Evolutionary conservation across 495 filamentous ascomycete species (phyloP).

Genomic region (Evernia prunastri): DNA sequence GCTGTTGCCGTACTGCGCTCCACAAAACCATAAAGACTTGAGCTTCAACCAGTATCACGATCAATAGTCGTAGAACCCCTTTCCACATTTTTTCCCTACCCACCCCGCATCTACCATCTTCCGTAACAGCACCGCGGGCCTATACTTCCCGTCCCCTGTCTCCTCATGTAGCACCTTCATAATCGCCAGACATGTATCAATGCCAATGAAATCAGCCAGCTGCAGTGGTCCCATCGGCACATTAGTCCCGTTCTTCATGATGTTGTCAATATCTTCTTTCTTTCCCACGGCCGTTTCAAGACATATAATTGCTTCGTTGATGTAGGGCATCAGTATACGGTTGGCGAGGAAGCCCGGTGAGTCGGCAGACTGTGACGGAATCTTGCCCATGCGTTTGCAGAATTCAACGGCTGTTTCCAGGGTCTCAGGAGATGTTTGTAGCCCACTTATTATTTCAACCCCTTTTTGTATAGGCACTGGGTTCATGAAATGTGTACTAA

Average conservation of each 20-base stretch:
- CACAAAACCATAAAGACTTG: neutral
- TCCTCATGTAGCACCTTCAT: constrained; percentile 93
- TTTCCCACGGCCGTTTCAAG: constrained; percentile 85
- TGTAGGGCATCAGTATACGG: constrained; percentile 96
- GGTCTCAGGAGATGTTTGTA: constrained; percentile 82
- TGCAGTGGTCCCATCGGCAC: constrained; percentile 96
- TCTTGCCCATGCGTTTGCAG: constrained; percentile 84
- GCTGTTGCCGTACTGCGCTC: neutral
- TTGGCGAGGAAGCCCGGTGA: constrained; percentile 94
- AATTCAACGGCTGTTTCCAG: constrained; percentile 79
- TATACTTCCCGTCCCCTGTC: constrained; percentile 91
- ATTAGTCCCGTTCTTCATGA: constrained; percentile 99
- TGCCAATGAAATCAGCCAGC: constrained; percentile 93
- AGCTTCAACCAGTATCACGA: neutral
- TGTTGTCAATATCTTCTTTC: constrained; percentile 86
- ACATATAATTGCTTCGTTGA: constrained; percentile 97
- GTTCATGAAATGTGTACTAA: constrained; percentile 99
- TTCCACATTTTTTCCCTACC: constrained; percentile 95
- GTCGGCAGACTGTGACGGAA: constrained; percentile 78
- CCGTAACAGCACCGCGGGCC: constrained; percentile 73
- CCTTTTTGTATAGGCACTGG: constrained; percentile 95
- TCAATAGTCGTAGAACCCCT: constrained; percentile 88
- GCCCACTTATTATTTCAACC: constrained; percentile 90
- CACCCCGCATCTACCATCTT: constrained; percentile 99
- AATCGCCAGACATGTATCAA: constrained; percentile 93